Evolutionary conservation across 2,329 filamentous ascomycete genomes (phyloP), one percentile per base, ranked within the genome.

Genomic region (Pestalotiopsis sp.): DNA sequence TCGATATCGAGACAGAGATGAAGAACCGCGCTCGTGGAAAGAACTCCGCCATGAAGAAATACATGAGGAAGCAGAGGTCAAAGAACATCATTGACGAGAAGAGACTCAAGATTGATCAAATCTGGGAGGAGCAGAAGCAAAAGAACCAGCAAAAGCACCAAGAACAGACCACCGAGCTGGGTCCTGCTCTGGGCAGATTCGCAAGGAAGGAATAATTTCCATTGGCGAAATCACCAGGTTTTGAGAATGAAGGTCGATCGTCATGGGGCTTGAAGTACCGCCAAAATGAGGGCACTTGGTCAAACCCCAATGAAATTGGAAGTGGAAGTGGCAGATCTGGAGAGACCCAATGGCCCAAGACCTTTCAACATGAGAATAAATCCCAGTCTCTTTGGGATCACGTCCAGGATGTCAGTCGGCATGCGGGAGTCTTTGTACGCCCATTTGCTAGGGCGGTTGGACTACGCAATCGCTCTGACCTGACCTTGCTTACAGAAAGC

Each of bases 21-120:
- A 85, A 88, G 81, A 96, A 98, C 79, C 88, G 92, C 67, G 94
- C 93, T 20, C 86, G 95, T 69, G 96, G 96, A 67, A 94, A 95
- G 86, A 99, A 97, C 78, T 94, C 92, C 74, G 93, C 93, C 69
- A 82, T 98, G 72, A 91, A 94, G 77, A 94, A 95, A 80, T 95
- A 97, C 78, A 81, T 98, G 77, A 86, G 96, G 73, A 98, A 98
- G 89, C 95, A 96, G 84, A 91, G 94, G 61, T 91, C 92, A 77
- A 94, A 92, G 86, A 98, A 98, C 80, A 89, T 99, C 69, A 94
- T 99, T 79, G 96, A 99, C 84, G 96, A 98, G 86, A 95, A 95
- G 87, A 91, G 93, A 78, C 82, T 97, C 80, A 91, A 91, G 78
- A 91, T 95, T 62, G 93, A 98, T 79, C 93, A 94, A 81, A 85